These are phyloP conservation scores for Calonectria crousiana DNA, from an alignment of 2,329 filamentous ascomycete genomes.

Conservation along the genomic window DNA sequence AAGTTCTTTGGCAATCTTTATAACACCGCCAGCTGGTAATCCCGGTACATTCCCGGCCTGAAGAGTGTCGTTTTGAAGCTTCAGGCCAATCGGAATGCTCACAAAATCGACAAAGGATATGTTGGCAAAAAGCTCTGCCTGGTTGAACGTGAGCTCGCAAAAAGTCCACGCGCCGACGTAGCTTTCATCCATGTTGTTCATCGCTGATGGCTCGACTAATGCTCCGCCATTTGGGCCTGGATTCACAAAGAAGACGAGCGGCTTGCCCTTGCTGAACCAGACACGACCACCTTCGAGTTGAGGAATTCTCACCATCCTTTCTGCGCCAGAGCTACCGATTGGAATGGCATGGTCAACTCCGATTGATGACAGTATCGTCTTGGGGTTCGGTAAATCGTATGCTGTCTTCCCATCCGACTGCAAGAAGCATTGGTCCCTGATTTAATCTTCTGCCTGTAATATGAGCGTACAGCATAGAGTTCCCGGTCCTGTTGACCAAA, in stretches of 20 bases:
- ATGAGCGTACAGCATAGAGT: slow-evolving; percentile 71
- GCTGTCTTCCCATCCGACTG: slow-evolving; percentile 72
- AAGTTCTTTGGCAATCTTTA: slow-evolving; percentile 58
- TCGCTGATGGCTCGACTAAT: slow-evolving; percentile 80
- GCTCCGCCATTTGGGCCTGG: slow-evolving; percentile 67
- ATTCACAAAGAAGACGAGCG: slow-evolving; percentile 78
- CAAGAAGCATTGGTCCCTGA: slow-evolving; percentile 53
- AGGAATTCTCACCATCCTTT: slow-evolving; percentile 73
- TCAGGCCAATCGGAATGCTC: slow-evolving; percentile 70
- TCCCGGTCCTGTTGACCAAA: slow-evolving; percentile 74
- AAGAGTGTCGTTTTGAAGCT: slow-evolving; percentile 62
- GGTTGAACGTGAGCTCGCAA: slow-evolving; percentile 77
- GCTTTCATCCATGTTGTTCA: slow-evolving; percentile 74
- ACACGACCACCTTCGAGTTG: slow-evolving; percentile 78
- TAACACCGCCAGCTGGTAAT: slow-evolving; percentile 60
- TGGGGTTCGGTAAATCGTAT: slow-evolving; percentile 74
- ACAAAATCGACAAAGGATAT: slow-evolving; percentile 85
- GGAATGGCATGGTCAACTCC: slow-evolving; percentile 71
- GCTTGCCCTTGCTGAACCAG: slow-evolving; percentile 74
- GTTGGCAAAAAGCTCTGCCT: slow-evolving; percentile 72
- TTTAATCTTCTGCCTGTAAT: slow-evolving; percentile 70
- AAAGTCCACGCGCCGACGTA: slow-evolving; percentile 74
- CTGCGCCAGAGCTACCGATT: slow-evolving; percentile 71
- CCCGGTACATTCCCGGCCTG: slow-evolving; percentile 61
- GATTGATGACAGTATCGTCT: slow-evolving; percentile 61